Conservation (phyloP, 192 early-diverging fungal genomes). For the Linnemannia schmuckeri region DNA sequence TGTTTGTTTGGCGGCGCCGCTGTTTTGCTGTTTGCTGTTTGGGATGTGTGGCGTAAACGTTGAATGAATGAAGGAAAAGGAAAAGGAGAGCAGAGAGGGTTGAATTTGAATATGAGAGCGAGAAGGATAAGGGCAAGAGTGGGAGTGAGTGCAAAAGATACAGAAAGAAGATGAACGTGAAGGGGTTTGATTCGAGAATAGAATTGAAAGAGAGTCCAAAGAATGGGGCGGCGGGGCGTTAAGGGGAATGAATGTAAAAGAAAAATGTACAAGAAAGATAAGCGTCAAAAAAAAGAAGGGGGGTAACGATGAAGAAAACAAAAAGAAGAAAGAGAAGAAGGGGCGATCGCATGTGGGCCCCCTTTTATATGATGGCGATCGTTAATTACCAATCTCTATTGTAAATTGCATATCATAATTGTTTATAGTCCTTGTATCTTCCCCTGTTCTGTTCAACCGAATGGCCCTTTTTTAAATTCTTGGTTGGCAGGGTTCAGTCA, state of each 20-base stretch:
- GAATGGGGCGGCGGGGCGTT: no score
- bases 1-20: background rate
- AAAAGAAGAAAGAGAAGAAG: no score
- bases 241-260: no score
- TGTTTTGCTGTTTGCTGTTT: background rate
- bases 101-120: background rate
- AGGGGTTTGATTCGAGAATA: no score
- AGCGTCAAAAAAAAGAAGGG: no score
- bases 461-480: background rate
- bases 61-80: slow-evolving; percentile 1
- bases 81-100: background rate
- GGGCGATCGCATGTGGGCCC: background rate
- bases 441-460: background rate
- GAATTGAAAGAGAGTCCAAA: no score
- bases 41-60: background rate
- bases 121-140: background rate
- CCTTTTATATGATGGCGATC: background rate
- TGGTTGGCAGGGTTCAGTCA: background rate
- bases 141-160: background rate
- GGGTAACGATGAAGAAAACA: no score
- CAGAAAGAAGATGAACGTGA: background rate
- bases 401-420: background rate
- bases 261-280: no score
- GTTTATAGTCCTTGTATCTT: background rate
- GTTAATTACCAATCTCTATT: background rate